phyloP scores from a whole-genome alignment of 176 grass and related monocot genomes.

The Ampelocalamus luodianensis region DNA sequence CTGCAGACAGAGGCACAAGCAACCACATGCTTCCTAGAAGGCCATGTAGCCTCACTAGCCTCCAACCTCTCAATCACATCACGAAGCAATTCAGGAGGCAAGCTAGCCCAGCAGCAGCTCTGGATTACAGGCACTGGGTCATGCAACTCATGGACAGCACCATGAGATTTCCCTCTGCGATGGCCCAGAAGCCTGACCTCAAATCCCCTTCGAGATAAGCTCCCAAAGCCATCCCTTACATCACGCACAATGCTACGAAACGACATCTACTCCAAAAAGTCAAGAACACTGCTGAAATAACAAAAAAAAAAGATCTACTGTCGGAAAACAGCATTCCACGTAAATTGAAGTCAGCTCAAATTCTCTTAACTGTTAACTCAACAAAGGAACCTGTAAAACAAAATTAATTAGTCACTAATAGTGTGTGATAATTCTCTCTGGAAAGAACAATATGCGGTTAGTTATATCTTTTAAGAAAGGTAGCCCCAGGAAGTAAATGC shows the following conservation, averaged over 20 bases:
- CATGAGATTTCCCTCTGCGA: constrained; percentile 60
- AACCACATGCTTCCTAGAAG: constrained; percentile 68
- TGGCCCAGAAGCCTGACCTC: constrained; percentile 54
- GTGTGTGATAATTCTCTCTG: neutral
- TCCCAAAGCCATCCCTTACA: constrained; percentile 66
- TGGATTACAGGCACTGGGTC: constrained; percentile 58
- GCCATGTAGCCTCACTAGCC: constrained; percentile 66
- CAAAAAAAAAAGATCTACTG: neutral
- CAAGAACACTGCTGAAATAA: constrained; percentile 8
- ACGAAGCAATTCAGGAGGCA: constrained; percentile 70
- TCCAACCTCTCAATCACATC: constrained; percentile 81
- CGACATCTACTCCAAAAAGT: constrained; percentile 57
- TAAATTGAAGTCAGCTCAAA: neutral
- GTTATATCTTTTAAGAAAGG: neutral
- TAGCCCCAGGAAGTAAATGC: neutral
- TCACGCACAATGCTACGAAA: constrained; percentile 64
- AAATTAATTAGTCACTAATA: constrained; percentile 25
- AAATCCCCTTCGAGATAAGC: constrained; percentile 66
- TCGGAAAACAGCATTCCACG: constrained; percentile 29
- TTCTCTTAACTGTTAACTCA: constrained; percentile 2
- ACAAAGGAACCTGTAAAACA: constrained; percentile 34
- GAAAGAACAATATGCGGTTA: neutral
- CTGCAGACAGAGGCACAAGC: constrained; percentile 68
- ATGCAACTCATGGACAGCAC: constrained; percentile 67
- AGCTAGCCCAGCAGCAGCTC: constrained; percentile 62